A percentile compares a stretch with the other conserved stretches of the same genome.
phyloP scores from a whole-genome alignment of 2,329 filamentous ascomycete genomes.

The Aspergillus ibericus region DNA sequence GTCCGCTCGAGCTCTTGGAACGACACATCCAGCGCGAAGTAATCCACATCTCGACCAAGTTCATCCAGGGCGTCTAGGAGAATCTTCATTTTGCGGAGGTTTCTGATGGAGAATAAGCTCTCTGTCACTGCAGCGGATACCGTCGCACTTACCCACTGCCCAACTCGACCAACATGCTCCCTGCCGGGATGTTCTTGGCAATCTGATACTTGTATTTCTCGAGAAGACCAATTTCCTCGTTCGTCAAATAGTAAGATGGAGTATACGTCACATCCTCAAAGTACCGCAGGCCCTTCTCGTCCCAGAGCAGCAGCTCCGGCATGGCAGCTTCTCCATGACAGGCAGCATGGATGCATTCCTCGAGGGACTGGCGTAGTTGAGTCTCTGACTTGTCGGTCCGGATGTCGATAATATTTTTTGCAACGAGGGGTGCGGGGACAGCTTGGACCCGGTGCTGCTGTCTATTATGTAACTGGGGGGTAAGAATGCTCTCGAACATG shows the following conservation, averaged over 20 bases:
- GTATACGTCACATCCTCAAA: slow-evolving; percentile 30
- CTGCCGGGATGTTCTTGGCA: slow-evolving; percentile 1
- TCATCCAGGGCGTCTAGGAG: slow-evolving; percentile 75
- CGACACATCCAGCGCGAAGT: slow-evolving; percentile 83
- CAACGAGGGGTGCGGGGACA: no score
- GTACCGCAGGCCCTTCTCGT: slow-evolving; percentile 23
- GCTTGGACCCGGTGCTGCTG: background rate
- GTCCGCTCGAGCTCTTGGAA: slow-evolving; percentile 74
- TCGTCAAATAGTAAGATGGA: slow-evolving; percentile 10
- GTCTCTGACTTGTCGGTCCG: slow-evolving; percentile 7
- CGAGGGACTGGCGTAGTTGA: slow-evolving; percentile 5
- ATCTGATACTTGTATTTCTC: slow-evolving; percentile 9
- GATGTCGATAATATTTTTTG: slow-evolving; percentile 13
- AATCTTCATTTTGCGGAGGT: slow-evolving; percentile 78
- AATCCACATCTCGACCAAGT: slow-evolving; percentile 71
- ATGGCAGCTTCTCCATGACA: slow-evolving; percentile 15
- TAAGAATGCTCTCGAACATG: no score
- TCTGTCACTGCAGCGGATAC: slow-evolving; percentile 47
- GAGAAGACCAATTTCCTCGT: slow-evolving; percentile 7
- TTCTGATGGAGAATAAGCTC: background rate
- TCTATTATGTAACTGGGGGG: background rate
- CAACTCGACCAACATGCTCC: slow-evolving; percentile 12
- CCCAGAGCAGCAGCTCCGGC: slow-evolving; percentile 28
- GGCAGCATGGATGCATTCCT: slow-evolving; percentile 3
- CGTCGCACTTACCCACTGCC: slow-evolving; percentile 13